phyloP scores from a whole-genome alignment of 2,329 filamentous ascomycete genomes.

The Talaromyces sp. region DNA sequence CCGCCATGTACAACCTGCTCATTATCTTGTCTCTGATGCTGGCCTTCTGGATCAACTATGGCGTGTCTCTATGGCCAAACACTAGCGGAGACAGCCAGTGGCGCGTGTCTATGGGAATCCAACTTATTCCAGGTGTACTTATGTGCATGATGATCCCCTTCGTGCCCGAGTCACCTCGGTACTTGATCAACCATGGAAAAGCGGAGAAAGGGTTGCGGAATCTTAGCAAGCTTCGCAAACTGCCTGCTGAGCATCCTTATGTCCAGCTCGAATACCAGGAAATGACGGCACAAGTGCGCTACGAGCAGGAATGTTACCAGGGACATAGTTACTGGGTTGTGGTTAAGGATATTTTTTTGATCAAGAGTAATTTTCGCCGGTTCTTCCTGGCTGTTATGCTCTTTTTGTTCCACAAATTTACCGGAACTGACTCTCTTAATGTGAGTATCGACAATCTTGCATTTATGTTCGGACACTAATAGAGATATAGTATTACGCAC shows the following conservation, averaged over 20 bases:
- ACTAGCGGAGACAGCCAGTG: conserved; percentile 32
- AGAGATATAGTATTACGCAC: conserved; percentile 33
- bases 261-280: conserved; percentile 39
- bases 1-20: conserved; percentile 41
- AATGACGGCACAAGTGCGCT: conserved; percentile 35
- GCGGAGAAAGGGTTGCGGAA: conserved; percentile 35
- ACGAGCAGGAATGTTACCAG: conserved; percentile 27
- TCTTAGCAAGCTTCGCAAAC: conserved; percentile 38
- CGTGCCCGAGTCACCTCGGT: conserved; percentile 35
- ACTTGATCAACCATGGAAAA: conserved; percentile 37
- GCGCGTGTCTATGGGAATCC: conserved; percentile 37
- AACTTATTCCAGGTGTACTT: conserved; percentile 38
- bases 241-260: conserved; percentile 39
- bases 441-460: conserved; percentile 1
- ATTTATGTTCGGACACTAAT: not conserved
- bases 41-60: conserved; percentile 32
- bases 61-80: conserved; percentile 24
- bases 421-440: conserved; percentile 40
- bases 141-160: conserved; percentile 36
- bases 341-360: conserved; percentile 31
- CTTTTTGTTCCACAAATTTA: conserved; percentile 44
- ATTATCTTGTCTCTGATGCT: conserved; percentile 37
- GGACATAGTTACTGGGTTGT: conserved; percentile 36
- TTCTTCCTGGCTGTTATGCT: conserved; percentile 36
- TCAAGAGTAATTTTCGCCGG: conserved; percentile 32